A percentile compares a stretch with the other conserved stretches of the same genome.
Conservation (phyloP, 2,329 filamentous ascomycete species). For the Colletotrichum tropicale region DNA sequence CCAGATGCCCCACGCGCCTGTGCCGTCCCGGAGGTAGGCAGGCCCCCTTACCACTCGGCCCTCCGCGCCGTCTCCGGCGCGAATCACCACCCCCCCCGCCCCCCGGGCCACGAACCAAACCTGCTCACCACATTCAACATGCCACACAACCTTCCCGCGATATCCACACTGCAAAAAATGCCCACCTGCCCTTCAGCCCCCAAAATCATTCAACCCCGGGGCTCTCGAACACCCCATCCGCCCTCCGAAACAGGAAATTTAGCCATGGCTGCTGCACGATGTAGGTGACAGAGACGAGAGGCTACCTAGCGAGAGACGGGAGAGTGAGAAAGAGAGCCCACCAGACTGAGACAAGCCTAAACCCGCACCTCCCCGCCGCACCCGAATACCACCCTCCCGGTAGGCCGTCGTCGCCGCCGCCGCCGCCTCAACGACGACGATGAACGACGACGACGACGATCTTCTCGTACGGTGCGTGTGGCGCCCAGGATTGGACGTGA, state of each 20-base stretch:
- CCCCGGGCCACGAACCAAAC: neutral
- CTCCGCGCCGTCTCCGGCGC: neutral
- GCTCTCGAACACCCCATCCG: neutral
- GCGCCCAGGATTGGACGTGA: neutral
- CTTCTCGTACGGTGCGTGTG: neutral
- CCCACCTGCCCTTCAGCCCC: neutral
- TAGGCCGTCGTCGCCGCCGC: neutral
- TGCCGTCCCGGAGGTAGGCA: neutral
- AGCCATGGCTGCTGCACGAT: neutral
- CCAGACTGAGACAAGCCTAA: constrained; percentile 7
- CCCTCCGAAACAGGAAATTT: neutral
- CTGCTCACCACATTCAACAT: neutral
- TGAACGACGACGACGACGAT: neutral
- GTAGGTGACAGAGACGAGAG: neutral
- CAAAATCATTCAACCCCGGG: neutral
- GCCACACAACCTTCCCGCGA: neutral
- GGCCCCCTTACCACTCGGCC: neutral
- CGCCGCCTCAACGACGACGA: neutral
- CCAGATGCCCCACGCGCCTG: neutral
- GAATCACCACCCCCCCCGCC: neutral
- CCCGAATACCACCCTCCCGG: constrained; percentile 8
- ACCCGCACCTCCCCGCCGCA: neutral
- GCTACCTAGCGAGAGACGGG: neutral
- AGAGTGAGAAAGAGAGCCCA: neutral
- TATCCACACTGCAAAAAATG: neutral